Evolutionary conservation across 768 basidiomycete species (phyloP), one percentile per base, ranked within the genome.

Genomic region (Lentinula sp.): DNA sequence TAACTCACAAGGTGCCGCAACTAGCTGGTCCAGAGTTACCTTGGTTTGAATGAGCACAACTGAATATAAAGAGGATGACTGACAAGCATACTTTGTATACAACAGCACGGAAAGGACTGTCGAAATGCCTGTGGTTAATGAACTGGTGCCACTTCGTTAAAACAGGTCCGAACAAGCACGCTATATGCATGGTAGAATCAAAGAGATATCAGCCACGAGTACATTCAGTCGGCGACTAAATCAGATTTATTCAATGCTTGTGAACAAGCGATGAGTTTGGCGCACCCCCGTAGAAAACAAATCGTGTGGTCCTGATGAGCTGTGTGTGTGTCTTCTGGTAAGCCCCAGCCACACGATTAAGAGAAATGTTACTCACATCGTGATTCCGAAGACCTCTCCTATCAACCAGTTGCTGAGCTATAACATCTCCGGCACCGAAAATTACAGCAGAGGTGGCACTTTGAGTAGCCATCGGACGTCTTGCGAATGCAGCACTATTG

Each of bases 381-480:
- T 88, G 86, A 5, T 83, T 68, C 59, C 61, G 71, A 18, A 51
- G 28, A 4, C 85, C 84, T 65, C 74, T 77, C 66, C 74, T 77
- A 64, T 88, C 87, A 48, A 88, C 78, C 3, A 72, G 74, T 69
- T 89, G 87, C 70, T 88, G 86, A 5, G 86, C 87, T 35, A 88
- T 76, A 9, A 86, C 61, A 66, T 85, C 85, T 33, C 81, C 83
- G n/a, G 72, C 68, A 57, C 81, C 79, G 57, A 84, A 84, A 9
- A 84, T 69, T 61, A 79, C 61, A 6, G 73, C 75, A 0, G 80
- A 79, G 10, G 76, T 39, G 1, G 37, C 13, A 23, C 37, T 39
- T 36, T 56, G 54, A 32, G 41, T 43, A 23, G 36, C 33, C 66
- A 80, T 67, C 0, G 81, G 80, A 15, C 75, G 73, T 41, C 76